Base-by-base conservation (phyloP, 805 yeast species). In the Kodamaea laetipori region DNA sequence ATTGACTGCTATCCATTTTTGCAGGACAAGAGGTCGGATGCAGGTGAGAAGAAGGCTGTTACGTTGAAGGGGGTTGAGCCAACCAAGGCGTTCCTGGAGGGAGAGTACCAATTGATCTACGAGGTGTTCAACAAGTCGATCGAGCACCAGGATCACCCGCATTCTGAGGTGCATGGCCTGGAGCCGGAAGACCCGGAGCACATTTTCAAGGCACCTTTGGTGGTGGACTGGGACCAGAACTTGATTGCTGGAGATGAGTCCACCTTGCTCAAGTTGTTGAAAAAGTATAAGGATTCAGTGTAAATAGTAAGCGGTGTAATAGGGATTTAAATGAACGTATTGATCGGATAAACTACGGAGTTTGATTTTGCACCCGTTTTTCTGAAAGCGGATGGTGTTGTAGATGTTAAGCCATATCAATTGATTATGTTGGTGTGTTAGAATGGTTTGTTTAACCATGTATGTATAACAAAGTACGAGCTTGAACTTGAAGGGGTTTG, bases 201-300 rank as follows among this genome's bases (percentile, higher is more conserved):
- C 25, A 55, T 71, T 8, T 71, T 71, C 55, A 47, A 48, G 39
- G 67, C 74, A 2, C 76, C 76, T 0, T 64, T 71, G 51, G 59
- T 71, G n/a, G 63, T 70, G 26, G 76, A 71, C 53, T 71, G 76
- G 76, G 76, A 71, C 51, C 75, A 71, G 52, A 61, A 66, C 49
- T 35, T 64, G 39, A 60, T 69, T 43, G 76, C 74, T 8, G 59
- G 56, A 40, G 72, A 69, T 47, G 71, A 63, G 47, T 44, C 44
- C 8, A 63, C 67, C 1, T 56, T 71, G 44, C 45, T 48, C 12
- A 41, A 39, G 17, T 58, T 70, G 18, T 61, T 69, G 49, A 45
- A 52, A 11, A 66, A 66, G 49, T 69, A 69, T 48, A 38, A 24
- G 25, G 16, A 23, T 13, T 3, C 34, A n/a, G 19, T 30, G n/a